Evolutionary conservation across 257 asterid species (phyloP), one percentile per base, ranked within the genome.

Genomic region (Capsicum rhomboideum): DNA sequence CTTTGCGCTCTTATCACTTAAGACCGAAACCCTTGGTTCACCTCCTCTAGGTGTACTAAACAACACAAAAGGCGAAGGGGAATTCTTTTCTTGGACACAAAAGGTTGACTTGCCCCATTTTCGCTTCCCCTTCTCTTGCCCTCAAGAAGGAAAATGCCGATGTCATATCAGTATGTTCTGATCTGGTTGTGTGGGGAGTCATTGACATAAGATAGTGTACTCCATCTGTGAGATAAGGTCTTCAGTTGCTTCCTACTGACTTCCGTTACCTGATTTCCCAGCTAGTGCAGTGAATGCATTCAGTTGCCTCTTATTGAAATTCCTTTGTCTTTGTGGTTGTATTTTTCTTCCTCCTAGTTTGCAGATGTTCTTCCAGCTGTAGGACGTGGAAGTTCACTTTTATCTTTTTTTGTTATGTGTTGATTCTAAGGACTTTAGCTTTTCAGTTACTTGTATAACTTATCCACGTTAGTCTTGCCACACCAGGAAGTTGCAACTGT

Each of bases 401-500:
- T 6, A 23, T 77, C 61, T 77, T 17, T 75, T 61, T 77, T 77
- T 77, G 46, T 50, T 50, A 17, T 77, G 18, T 49, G 42, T 52
- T 54, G 63, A 77, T 77, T 77, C 28, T 28, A 50, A 77, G 82
- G 26, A 77, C 46, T 77, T 49, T 8, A 75, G 23, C 61, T 49
- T 23, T 77, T 28, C 46, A 28, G 82, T 77, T 77, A 26, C 63
- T 50, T 50, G 63, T 77, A 28, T 28, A 77, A 54, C 82, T 77
- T 50, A 50, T 63, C 40, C 82, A 28, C 17, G 12, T 50, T 52
- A 26, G 82, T 67, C 64, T 87, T 83, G 61, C 85, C 84, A 82
- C 83, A 82, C 83, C 94, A 97, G 99, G 99, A 95, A 92, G 90
- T 92, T 86, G 94, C 44, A 55, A 94, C 98, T 20, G 92, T 90